These are phyloP conservation scores for Balakata baccata DNA, from an alignment of 345 rosid genomes.

Conservation along the genomic window DNA sequence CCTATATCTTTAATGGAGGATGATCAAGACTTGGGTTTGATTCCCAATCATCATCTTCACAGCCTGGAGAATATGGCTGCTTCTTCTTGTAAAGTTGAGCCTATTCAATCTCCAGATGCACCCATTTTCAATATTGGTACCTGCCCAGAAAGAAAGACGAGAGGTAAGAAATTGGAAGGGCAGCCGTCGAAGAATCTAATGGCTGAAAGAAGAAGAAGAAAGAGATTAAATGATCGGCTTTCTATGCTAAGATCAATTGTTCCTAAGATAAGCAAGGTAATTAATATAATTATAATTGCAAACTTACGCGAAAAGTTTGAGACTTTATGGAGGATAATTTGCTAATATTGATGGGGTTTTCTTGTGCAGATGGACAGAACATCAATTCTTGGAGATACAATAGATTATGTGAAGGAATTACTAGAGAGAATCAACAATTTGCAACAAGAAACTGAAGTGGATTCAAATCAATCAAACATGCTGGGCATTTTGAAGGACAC, in stretches of 20 bases:
- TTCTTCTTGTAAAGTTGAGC: slow-evolving; percentile 39
- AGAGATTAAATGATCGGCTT: slow-evolving; percentile 37
- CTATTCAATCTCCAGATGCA: slow-evolving; percentile 35
- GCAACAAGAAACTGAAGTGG: slow-evolving; percentile 22
- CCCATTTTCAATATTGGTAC: slow-evolving; percentile 33
- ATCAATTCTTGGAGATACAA: slow-evolving; percentile 31
- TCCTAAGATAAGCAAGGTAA: slow-evolving; percentile 49
- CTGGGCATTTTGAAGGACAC: slow-evolving; percentile 20
- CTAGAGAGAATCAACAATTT: slow-evolving; percentile 22
- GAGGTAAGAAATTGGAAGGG: slow-evolving; percentile 33
- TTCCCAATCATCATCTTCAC: slow-evolving; percentile 24
- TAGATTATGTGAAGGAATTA: slow-evolving; percentile 33
- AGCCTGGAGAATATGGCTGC: slow-evolving; percentile 10
- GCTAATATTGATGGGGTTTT: neutral
- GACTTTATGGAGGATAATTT: neutral
- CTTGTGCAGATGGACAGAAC: slow-evolving; percentile 33
- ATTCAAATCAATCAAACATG: neutral
- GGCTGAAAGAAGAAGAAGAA: slow-evolving; percentile 44
- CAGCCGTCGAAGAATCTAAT: slow-evolving; percentile 42
- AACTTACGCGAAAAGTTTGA: neutral
- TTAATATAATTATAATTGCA: neutral
- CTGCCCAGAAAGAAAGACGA: slow-evolving; percentile 31
- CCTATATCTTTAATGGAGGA: slow-evolving; percentile 33
- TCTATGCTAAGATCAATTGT: slow-evolving; percentile 43
- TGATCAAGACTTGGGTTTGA: slow-evolving; percentile 29